These are phyloP conservation scores for Chrysopogon serrulatus DNA, from an alignment of 176 grass and related monocot genomes.

Conservation along the genomic window DNA sequence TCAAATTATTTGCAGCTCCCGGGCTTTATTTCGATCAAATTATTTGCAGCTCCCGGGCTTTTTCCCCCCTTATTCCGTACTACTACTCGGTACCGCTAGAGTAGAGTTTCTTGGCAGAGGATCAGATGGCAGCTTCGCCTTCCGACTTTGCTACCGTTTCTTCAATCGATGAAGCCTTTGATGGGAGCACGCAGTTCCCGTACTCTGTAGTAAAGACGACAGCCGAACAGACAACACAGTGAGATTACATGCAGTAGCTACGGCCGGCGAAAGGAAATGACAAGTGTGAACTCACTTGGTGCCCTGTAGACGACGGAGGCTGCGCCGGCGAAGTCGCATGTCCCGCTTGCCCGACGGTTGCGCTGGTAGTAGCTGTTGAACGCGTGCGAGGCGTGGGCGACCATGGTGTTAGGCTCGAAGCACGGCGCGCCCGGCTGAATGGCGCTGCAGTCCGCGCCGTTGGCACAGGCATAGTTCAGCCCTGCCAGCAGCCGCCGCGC, in stretches of 20 bases:
- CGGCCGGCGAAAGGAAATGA: neutral
- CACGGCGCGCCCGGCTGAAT: constrained; percentile 22
- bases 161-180: neutral
- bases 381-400: constrained; percentile 37
- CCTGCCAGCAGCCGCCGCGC: constrained; percentile 18
- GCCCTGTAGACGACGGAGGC: constrained; percentile 11
- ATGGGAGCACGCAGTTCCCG: neutral
- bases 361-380: too few relatives aligned
- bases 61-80: too few relatives aligned
- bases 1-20: too few relatives aligned
- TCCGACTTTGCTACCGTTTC: neutral
- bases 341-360: neutral
- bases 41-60: too few relatives aligned
- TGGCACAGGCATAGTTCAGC: constrained; percentile 31
- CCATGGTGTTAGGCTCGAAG: constrained; percentile 34
- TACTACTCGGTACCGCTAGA: too few relatives aligned
- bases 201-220: neutral
- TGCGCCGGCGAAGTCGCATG: constrained; percentile 40
- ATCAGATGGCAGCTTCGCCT: neutral
- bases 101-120: neutral
- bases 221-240: neutral
- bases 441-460: constrained; percentile 8
- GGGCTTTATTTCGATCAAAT: too few relatives aligned
- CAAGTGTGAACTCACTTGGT: neutral
- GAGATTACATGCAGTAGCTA: neutral